These are phyloP conservation scores for Metschnikowia bowlesiae DNA, from an alignment of 805 yeast species.

Conservation along the genomic window DNA sequence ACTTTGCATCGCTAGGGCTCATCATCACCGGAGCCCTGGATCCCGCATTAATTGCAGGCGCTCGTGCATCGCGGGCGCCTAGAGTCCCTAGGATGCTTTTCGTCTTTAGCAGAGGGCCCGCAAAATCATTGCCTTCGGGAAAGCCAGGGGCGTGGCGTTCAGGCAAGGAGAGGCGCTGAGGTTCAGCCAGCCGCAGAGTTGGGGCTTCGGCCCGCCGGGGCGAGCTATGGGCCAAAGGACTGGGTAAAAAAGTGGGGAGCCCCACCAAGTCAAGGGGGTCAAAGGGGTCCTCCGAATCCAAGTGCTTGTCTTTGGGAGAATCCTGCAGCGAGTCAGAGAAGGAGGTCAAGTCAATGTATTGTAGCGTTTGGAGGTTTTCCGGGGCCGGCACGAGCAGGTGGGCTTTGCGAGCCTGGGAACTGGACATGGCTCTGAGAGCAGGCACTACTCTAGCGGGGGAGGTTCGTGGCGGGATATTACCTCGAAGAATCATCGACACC, in stretches of 20 bases:
- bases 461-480: neutral
- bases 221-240: neutral
- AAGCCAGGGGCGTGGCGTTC: no score
- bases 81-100: neutral
- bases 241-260: neutral
- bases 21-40: no score
- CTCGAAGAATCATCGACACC: slow-evolving; percentile 8
- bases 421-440: neutral
- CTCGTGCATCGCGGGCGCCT: neutral
- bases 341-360: slow-evolving; percentile 17
- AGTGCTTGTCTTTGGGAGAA: neutral
- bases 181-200: neutral
- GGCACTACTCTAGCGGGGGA: neutral
- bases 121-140: no score
- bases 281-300: slow-evolving; percentile 17
- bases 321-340: slow-evolving; percentile 11
- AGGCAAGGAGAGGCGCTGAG: neutral
- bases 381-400: slow-evolving; percentile 6
- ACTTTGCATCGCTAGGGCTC: no score
- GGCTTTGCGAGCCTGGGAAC: neutral
- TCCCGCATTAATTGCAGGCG: neutral
- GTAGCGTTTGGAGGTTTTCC: slow-evolving; percentile 11
- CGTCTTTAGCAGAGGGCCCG: neutral
- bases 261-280: slow-evolving; percentile 20
- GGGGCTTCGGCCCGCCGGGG: neutral